Percentiles rank a stretch among this genome's conserved stretches.
Evolutionary conservation across 805 yeast species (phyloP).

Genomic region (Suhomyces vadensis): DNA sequence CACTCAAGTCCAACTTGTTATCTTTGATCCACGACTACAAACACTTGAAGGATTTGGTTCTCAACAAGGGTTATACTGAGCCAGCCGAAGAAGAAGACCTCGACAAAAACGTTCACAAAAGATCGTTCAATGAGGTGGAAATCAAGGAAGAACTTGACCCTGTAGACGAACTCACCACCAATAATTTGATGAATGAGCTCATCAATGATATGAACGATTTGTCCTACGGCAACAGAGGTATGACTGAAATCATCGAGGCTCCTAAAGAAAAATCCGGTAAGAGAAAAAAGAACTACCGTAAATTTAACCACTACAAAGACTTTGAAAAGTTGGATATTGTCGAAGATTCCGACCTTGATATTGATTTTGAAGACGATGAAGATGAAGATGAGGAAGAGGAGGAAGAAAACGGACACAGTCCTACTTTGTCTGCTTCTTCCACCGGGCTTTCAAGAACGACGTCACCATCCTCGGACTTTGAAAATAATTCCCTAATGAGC

Average conservation of each 20-base stretch:
- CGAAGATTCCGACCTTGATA: conserved; percentile 17
- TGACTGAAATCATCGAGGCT: conserved; percentile 3
- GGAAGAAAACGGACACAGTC: conserved; percentile 7
- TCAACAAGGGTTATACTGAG: conserved; percentile 10
- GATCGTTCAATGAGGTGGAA: conserved; percentile 23
- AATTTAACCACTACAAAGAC: conserved; percentile 16
- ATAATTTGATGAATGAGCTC: conserved; percentile 27
- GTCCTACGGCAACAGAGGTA: conserved; percentile 17
- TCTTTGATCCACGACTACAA: conserved; percentile 43
- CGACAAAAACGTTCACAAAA: conserved; percentile 15
- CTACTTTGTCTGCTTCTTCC: conserved; percentile 16
- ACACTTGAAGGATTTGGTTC: conserved; percentile 32
- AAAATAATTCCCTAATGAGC: conserved; percentile 38
- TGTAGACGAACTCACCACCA: conserved; percentile 4
- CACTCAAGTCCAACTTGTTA: conserved; percentile 36
- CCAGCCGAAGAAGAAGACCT: conserved; percentile 5
- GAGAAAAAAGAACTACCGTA: conserved; percentile 11
- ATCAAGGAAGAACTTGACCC: conserved; percentile 16
- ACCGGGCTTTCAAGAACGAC: conserved; percentile 38
- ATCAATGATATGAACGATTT: conserved; percentile 30
- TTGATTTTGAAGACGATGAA: conserved; percentile 31
- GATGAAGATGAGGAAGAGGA: conserved; percentile 17
- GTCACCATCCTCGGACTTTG: conserved; percentile 36
- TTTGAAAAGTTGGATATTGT: conserved; percentile 18
- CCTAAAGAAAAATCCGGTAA: conserved; percentile 3